Evolutionary conservation across 768 basidiomycete species (phyloP).

Genomic region (Boletus vermiculosoides): DNA sequence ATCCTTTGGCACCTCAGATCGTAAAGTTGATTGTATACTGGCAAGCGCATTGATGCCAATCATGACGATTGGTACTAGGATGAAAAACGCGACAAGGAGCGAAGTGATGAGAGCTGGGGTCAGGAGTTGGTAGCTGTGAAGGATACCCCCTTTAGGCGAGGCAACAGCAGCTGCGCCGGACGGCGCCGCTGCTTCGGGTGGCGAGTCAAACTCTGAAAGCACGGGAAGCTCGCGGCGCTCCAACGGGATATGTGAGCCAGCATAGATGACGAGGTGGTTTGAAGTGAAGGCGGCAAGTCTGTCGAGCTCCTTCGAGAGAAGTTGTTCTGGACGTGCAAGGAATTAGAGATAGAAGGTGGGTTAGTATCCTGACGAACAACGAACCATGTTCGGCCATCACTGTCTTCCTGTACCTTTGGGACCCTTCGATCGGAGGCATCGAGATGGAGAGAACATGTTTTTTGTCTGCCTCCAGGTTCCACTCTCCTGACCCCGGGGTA

Average conservation of each 20-base stretch:
- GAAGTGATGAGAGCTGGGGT: slow-evolving; percentile 70
- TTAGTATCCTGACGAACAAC: slow-evolving; percentile 18
- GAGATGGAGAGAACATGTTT: slow-evolving; percentile 60
- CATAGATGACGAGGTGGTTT: slow-evolving; percentile 64
- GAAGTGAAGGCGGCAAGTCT: slow-evolving; percentile 48
- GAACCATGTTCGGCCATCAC: slow-evolving; percentile 56
- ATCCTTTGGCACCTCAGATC: slow-evolving; percentile 61
- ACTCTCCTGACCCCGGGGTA: slow-evolving; percentile 36
- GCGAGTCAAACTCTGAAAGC: slow-evolving; percentile 31
- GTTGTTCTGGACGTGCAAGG: slow-evolving; percentile 36
- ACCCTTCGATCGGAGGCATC: slow-evolving; percentile 49
- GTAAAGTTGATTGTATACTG: slow-evolving; percentile 69
- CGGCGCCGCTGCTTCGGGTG: slow-evolving; percentile 17
- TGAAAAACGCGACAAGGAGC: slow-evolving; percentile 63
- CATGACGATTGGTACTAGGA: slow-evolving; percentile 64
- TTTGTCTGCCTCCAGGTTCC: slow-evolving; percentile 35
- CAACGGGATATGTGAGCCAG: slow-evolving; percentile 48
- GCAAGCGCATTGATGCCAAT: slow-evolving; percentile 65
- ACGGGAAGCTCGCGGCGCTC: slow-evolving; percentile 41
- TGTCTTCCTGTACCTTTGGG: slow-evolving; percentile 43
- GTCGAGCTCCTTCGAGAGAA: slow-evolving; percentile 49
- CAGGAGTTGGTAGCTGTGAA: slow-evolving; percentile 73
- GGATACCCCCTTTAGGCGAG: slow-evolving; percentile 53
- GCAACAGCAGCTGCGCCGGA: slow-evolving; percentile 32
- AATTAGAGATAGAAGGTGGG: slow-evolving; percentile 1